A percentile compares a stretch with the other conserved stretches of the same genome.
Evolutionary conservation across 768 basidiomycete genomes (phyloP).

Genomic region (Boletus sp.): DNA sequence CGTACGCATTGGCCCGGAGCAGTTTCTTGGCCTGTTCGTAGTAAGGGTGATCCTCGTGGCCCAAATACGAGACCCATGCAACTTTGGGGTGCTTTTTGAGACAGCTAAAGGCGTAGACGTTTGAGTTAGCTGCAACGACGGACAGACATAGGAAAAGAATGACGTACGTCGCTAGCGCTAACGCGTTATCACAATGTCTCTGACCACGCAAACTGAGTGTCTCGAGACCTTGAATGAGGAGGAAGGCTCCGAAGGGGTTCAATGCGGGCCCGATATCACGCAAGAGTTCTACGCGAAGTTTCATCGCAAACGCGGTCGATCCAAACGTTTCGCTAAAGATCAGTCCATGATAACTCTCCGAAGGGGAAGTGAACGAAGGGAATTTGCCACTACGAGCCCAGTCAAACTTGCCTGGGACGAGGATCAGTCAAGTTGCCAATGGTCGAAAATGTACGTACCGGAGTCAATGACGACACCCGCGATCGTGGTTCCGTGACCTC

Average conservation of each 20-base stretch:
- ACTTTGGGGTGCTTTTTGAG: slow-evolving; percentile 66
- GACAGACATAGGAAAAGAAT: no score
- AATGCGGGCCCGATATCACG: slow-evolving; percentile 54
- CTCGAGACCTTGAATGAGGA: slow-evolving; percentile 60
- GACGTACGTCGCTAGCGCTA: slow-evolving; percentile 45
- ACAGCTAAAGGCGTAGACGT: slow-evolving; percentile 31
- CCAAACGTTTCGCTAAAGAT: slow-evolving; percentile 52
- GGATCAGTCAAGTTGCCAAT: neutral
- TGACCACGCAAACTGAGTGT: slow-evolving; percentile 59
- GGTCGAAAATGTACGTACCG: slow-evolving; percentile 34
- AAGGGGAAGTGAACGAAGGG: slow-evolving; percentile 54
- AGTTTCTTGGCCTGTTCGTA: slow-evolving; percentile 57
- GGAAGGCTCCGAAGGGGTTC: slow-evolving; percentile 58
- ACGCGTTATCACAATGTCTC: slow-evolving; percentile 58
- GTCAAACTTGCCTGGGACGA: slow-evolving; percentile 50
- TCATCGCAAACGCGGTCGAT: slow-evolving; percentile 47
- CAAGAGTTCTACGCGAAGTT: slow-evolving; percentile 49
- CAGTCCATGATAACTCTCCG: slow-evolving; percentile 57
- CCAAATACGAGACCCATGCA: slow-evolving; percentile 77
- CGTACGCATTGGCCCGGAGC: slow-evolving; percentile 51
- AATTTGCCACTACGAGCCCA: slow-evolving; percentile 53
- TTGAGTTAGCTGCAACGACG: neutral
- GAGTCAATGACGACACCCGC: slow-evolving; percentile 62
- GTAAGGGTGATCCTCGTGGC: slow-evolving; percentile 60
- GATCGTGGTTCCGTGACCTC: slow-evolving; percentile 66